Base-by-base conservation (phyloP, 2,329 filamentous ascomycete genomes). In the Cadophora luteo-olivacea region DNA sequence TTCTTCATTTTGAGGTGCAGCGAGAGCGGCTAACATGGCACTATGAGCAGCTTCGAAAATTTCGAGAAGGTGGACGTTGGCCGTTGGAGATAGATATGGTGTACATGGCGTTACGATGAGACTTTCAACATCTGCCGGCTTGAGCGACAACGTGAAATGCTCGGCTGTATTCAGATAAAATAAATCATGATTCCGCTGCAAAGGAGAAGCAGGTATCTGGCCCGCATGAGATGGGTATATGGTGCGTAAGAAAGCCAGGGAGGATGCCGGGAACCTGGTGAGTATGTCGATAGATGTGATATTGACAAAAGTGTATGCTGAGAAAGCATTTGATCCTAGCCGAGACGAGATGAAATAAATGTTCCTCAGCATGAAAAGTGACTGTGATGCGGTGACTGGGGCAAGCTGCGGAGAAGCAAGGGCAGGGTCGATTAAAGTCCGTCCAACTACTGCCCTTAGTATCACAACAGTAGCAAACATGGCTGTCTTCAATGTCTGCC, bases 31-130 rank as follows among this genome's bases (percentile, higher is more conserved):
- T 12, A 93, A 83, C 78, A 89, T 88, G 33, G 91, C 84, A 69
- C 88, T 90, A 76, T 93, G 90, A 0, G 90, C 90, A 6, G 90
- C 89, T 80, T 93, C 90, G 73, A 92, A 92, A 32, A 91, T 88
- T 51, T 89, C 85, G 2, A 90, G 80, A 11, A 92, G 82, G 57
- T 86, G 68, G 4, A 70, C 64, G 54, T 77, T 75, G 12, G 74
- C 74, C n/a, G 67, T 72, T 38, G 77, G 74, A 32, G 84, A 86
- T 9, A 92, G 84, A 75, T 93, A 93, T 0, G 90, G 89, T 7
- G 86, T 82, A 16, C 89, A 85, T 3, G 88, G 86, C 5, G 85
- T 82, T 14, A 92, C 81, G 4, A 92, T 81, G 4, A 91, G 80
- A 7, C 87, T 83, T 74, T 91, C 89, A 66, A 85, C 88, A 9